Evolutionary conservation across 176 grass and related monocot genomes (phyloP), one percentile per base, ranked within the genome.

Genomic region (Guadua angustifolia): DNA sequence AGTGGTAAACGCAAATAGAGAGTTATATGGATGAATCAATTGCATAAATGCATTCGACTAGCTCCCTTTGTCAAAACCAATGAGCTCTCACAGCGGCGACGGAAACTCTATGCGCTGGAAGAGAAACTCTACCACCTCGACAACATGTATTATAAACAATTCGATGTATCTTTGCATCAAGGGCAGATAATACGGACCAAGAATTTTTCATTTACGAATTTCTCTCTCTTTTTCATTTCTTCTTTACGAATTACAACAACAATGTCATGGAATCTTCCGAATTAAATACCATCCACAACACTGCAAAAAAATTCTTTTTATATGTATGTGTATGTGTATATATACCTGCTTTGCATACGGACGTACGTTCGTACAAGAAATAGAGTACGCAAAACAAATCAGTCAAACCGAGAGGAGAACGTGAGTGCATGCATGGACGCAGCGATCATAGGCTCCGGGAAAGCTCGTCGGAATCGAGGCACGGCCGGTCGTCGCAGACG

Each of bases 401-500:
- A 9, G 65, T 43, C 49, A 81, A 40, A 39, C 55, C 9, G 40
- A 50, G 10, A 61, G 11, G 33, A 10, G 39, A n/a, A 39, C 64
- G 52, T 76, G 82, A 63, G 8, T 61, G 88, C 71, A 77, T 59
- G 45, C 44, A 17, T 21, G 60, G 0, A 5, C 38, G 29, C 29
- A 51, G 81, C 65, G 83, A 74, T 74, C 79, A 76, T 4, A 79
- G 32, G 62, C 74, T 83, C 43, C 79, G 89, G 10, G 69, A 58
- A n/a, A 50, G 73, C 18, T 90, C 74, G 59, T 17, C 60, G 61
- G 80, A 32, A 3, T 10, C 35, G 35, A 19, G n/a, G 14, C 38
- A 45, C 3, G 74, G 63, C 74, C 68, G 74, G 49, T 15, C 79
- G 63, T 83, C 84, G 67, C 66, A 63, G 13, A 91, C 69, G 59